Evolutionary conservation across 257 asterid genomes (phyloP), one percentile per base, ranked within the genome.

Genomic region (Solanum ahanhuiri): DNA sequence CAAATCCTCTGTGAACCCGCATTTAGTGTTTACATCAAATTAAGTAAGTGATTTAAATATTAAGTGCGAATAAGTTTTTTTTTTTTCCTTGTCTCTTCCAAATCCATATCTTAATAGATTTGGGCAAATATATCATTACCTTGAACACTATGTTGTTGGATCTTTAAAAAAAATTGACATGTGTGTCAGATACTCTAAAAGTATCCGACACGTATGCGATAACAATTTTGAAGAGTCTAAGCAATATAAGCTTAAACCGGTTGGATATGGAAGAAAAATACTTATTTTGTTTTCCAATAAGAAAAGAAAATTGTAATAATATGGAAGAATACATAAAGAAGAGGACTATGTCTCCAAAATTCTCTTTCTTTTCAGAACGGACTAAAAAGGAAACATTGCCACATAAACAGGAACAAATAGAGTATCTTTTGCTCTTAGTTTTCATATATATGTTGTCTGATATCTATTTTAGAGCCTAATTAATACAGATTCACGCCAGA

Each of bases 341-440:
- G 43, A 66, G 35, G 20, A 17, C 14, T 17, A 71, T 18, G 15
- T 71, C 48, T 71, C 45, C 28, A 4, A 18, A 70, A 70, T 9
- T 71, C 0, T 33, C 15, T 0, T 18, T 33, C 2, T 9, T 71
- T 71, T 71, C 3, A 0, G 4, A 9, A 33, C n/a, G 0, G 1
- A 71, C 45, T 33, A 33, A 33, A 71, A 71, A 70, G 41, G 2
- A 69, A 30, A 15, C 9, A 15, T 69, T 14, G 39, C 0, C 12
- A 15, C 39, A 69, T 30, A 15, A 30, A 30, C 1, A 7, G 0
- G n/a, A 28, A 67, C 39, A 12, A 67, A 28, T 30, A 5, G 39
- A 67, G n/a, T 14, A 28, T 30, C 0, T 28, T 28, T 14, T 67
- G 34, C 14, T 67, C 20, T 67, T 14, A 0, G 3, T 67, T 67